A percentile compares a stretch with the other conserved stretches of the same genome.
phyloP scores from a whole-genome alignment of 257 asterid genomes.

The Solanum medicagineum region DNA sequence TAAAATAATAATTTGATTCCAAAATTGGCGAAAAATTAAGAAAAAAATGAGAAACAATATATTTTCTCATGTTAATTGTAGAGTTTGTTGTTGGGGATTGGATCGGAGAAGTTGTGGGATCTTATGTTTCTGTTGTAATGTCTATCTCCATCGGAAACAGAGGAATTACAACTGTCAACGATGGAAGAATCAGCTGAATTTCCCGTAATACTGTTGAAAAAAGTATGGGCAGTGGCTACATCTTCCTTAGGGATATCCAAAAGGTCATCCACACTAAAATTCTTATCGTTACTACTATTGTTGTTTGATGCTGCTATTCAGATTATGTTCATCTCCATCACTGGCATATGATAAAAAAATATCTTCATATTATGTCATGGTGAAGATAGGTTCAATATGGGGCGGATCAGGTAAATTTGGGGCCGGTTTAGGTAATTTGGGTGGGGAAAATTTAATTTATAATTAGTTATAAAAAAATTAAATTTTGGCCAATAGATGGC shows the following conservation, averaged over 20 bases:
- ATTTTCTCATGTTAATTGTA: not conserved
- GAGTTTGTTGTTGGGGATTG: constrained; percentile 50
- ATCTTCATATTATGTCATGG: no score
- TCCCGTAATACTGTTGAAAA: constrained; percentile 45
- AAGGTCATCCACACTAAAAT: constrained; percentile 61
- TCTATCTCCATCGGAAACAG: constrained; percentile 52
- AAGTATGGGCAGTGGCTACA: constrained; percentile 66
- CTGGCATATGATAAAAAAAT: not conserved
- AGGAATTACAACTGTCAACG: constrained; percentile 73
- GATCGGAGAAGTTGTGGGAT: constrained; percentile 68
- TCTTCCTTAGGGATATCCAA: constrained; percentile 86
- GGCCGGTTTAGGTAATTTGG: no score
- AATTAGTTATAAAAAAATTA: no score
- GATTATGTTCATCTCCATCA: not conserved
- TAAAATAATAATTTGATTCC: not conserved
- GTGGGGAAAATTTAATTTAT: no score
- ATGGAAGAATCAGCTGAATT: constrained; percentile 62
- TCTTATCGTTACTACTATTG: constrained; percentile 5
- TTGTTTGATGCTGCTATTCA: not conserved
- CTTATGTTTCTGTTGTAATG: constrained; percentile 57
- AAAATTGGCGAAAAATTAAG: not conserved
- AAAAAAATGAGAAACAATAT: not conserved
- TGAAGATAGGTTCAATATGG: no score
- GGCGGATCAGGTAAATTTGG: no score
- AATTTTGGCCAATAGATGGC: no score